Conservation (phyloP, 106 monocot genomes). For the Allium fistulosum region DNA sequence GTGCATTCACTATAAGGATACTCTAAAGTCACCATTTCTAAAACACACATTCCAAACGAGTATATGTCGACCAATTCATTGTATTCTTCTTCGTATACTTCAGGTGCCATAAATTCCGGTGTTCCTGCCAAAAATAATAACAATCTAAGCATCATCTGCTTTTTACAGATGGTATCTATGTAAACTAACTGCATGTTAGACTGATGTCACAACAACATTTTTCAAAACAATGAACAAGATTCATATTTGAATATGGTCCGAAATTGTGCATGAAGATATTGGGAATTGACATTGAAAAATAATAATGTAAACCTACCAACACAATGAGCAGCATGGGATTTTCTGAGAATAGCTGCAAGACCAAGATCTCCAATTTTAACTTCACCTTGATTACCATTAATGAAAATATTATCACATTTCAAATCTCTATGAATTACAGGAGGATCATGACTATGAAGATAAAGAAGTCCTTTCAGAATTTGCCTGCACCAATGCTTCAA, state of each 20-base stretch:
- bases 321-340: constrained; percentile 76
- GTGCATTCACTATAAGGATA: constrained; percentile 95
- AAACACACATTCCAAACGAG: constrained; percentile 93
- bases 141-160: no score
- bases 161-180: no score
- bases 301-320: constrained; percentile 43
- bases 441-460: constrained; percentile 89
- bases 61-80: constrained; percentile 93
- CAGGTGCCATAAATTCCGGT: constrained; percentile 97
- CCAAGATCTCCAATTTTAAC: constrained; percentile 98
- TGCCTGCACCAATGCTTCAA: constrained; percentile 98
- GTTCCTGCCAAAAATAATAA: constrained; percentile 38
- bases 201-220: no score
- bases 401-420: constrained; percentile 99
- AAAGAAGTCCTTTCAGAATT: constrained; percentile 75
- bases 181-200: no score
- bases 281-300: no score
- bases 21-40: constrained; percentile 94
- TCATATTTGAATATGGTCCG: no score
- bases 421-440: constrained; percentile 93
- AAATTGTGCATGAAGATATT: no score
- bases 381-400: constrained; percentile 95
- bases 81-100: constrained; percentile 93
- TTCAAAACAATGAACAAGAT: no score
- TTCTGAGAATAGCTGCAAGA: constrained; percentile 85